Conservation (phyloP, 1,139 yeast species). For the Hansenula lynferdii region DNA sequence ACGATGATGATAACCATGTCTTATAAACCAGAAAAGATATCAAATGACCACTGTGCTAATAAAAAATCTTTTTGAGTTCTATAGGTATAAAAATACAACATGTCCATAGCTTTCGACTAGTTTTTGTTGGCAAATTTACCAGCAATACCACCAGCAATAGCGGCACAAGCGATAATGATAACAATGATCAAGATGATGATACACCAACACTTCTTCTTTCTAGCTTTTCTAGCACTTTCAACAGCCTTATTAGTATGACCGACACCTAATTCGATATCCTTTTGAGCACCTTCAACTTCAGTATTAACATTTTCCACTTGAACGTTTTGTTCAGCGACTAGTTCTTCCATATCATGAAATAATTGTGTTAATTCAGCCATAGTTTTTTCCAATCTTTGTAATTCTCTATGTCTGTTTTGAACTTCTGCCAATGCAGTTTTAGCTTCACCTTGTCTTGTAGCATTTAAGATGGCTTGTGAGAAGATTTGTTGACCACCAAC, state of each 20-base stretch:
- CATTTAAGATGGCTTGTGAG: constrained; percentile 87
- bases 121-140: constrained; percentile 5
- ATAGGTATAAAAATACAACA: constrained; percentile 1
- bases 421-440: constrained; percentile 94
- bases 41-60: background rate
- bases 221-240: constrained; percentile 80
- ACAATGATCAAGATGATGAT: constrained; percentile 58
- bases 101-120: background rate
- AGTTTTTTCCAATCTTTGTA: constrained; percentile 90
- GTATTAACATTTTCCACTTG: constrained; percentile 80
- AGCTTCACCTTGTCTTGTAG: constrained; percentile 96
- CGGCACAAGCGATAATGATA: constrained; percentile 60
- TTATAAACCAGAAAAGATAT: too few species aligned
- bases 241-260: constrained; percentile 94
- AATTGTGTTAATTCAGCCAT: constrained; percentile 95
- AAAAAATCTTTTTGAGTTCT: too few species aligned
- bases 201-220: constrained; percentile 92
- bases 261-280: constrained; percentile 89
- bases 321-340: constrained; percentile 94
- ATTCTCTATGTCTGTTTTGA: constrained; percentile 92
- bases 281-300: constrained; percentile 79
- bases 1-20: too few species aligned
- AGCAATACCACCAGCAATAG: constrained; percentile 19
- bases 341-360: constrained; percentile 93
- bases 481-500: constrained; percentile 86